Percentiles rank a stretch among this genome's conserved stretches.
phyloP scores from a whole-genome alignment of 306 rosid genomes.

The Erythrophleum fordii region DNA sequence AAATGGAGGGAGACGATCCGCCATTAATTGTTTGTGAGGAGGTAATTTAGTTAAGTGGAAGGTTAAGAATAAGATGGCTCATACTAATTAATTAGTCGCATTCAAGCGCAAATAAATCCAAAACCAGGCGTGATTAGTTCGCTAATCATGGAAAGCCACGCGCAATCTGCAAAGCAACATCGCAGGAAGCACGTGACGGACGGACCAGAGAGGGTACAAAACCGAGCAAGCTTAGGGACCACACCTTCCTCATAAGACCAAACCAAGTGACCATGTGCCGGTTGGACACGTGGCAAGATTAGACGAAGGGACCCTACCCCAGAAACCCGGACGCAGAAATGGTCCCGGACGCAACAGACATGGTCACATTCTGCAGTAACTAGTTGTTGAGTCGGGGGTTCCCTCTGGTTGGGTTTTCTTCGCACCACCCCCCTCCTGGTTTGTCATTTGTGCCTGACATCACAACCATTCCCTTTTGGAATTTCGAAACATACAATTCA shows the following conservation, averaged over 20 bases:
- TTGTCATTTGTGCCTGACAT: conserved; percentile 30
- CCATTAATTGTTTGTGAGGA: neutral
- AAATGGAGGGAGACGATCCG: no score
- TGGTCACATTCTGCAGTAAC: conserved; percentile 5
- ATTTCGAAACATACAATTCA: neutral
- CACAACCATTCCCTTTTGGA: conserved; percentile 24
- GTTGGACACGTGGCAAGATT: conserved; percentile 25
- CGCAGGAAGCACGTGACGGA: conserved; percentile 35
- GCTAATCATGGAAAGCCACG: conserved; percentile 12
- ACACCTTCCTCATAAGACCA: neutral
- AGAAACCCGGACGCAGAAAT: neutral
- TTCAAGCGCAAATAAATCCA: neutral
- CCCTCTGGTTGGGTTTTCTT: neutral
- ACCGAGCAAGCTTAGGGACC: conserved; percentile 11
- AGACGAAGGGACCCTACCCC: neutral
- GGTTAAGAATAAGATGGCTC: neutral
- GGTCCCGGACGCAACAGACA: conserved; percentile 8
- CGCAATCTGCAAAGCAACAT: neutral
- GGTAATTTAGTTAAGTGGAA: neutral
- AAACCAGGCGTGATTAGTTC: conserved; percentile 28
- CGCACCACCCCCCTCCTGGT: neutral
- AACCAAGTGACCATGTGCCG: neutral
- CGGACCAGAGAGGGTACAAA: conserved; percentile 4
- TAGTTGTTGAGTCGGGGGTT: neutral
- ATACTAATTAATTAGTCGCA: neutral